Percentiles rank a stretch among this genome's conserved stretches.
phyloP scores from a whole-genome alignment of 2,329 filamentous ascomycete species.

The Calonectria hongkongensis region DNA sequence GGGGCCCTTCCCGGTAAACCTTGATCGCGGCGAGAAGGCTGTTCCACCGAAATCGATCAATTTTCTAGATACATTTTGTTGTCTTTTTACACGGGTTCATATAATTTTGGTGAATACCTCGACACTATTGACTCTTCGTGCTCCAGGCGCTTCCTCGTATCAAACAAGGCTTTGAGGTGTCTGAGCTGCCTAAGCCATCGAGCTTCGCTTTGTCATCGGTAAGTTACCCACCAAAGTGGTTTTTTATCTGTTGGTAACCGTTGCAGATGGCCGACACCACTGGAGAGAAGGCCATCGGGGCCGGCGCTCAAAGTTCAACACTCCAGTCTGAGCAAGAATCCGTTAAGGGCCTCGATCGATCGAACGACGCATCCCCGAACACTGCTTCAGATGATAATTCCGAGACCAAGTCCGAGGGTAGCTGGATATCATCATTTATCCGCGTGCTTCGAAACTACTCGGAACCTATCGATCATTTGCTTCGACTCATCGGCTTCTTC shows the following conservation, averaged over 20 bases:
- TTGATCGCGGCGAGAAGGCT: too few relatives aligned
- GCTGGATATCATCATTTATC: background rate
- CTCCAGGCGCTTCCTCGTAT: too few relatives aligned
- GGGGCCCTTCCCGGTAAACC: too few relatives aligned
- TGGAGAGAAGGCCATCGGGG: background rate
- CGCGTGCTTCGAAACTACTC: conserved; percentile 2
- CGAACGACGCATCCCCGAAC: background rate
- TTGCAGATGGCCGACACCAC: background rate
- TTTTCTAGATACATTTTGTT: too few relatives aligned
- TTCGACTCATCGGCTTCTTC: background rate
- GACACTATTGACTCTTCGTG: too few relatives aligned
- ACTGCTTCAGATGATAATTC: background rate
- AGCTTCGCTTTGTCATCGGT: too few relatives aligned
- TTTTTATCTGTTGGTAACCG: background rate
- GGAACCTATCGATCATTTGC: background rate
- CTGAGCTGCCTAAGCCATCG: too few relatives aligned
- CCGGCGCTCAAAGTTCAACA: background rate
- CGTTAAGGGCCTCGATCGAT: background rate
- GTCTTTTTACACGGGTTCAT: too few relatives aligned
- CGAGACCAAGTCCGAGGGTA: background rate
- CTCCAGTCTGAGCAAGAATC: background rate
- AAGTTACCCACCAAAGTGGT: background rate
- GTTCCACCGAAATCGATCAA: too few relatives aligned
- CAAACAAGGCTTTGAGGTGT: too few relatives aligned
- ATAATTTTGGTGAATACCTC: too few relatives aligned